phyloP scores from a whole-genome alignment of 257 asterid species.

The Henckelia pumila region DNA sequence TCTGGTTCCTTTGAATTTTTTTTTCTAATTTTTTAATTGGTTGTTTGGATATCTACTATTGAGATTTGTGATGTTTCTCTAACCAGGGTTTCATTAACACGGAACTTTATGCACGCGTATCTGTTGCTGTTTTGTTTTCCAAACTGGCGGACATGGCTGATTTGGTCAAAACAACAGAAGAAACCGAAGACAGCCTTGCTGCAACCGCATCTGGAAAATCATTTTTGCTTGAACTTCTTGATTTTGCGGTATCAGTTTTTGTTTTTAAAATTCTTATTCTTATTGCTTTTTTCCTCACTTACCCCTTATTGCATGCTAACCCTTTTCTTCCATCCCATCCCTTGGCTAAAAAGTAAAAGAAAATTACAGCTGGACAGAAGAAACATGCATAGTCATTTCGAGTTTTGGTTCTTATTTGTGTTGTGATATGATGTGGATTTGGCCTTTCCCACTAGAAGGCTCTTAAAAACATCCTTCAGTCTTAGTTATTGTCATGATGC shows the following conservation, averaged over 20 bases:
- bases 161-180: slow-evolving; percentile 36
- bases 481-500: not conserved
- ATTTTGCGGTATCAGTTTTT: slow-evolving; percentile 51
- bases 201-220: slow-evolving; percentile 66
- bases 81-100: slow-evolving; percentile 87
- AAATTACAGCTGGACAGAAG: not conserved
- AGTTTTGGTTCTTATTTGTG: not conserved
- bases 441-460: not conserved
- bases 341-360: not conserved
- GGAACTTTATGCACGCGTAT: slow-evolving; percentile 95
- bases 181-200: slow-evolving; percentile 31
- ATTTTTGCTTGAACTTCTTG: slow-evolving; percentile 81
- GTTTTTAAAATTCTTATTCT: slow-evolving; percentile 4
- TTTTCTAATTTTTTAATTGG: not conserved
- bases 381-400: not conserved
- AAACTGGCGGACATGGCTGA: slow-evolving; percentile 66
- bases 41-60: slow-evolving; percentile 3
- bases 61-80: slow-evolving; percentile 26
- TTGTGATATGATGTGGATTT: slow-evolving; percentile 1
- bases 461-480: not conserved
- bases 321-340: not conserved
- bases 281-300: not conserved
- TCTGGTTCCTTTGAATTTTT: not conserved
- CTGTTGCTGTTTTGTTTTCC: slow-evolving; percentile 82
- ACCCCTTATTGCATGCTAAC: not conserved